Base-by-base conservation (phyloP, 75 land plant genomes). In the Pinus albicaulis region DNA sequence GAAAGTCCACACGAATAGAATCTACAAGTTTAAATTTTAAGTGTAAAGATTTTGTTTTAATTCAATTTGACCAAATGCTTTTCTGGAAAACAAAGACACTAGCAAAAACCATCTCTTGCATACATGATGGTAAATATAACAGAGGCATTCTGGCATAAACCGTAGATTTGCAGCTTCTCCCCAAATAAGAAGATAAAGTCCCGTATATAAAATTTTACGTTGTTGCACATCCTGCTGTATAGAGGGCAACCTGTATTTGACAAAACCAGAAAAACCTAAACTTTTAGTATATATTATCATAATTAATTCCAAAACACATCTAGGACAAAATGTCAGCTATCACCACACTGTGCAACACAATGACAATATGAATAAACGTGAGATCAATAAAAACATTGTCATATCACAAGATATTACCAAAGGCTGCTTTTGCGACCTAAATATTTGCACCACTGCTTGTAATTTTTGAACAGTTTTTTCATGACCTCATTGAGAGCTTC, bases 371-470 rank as follows among this genome's bases (percentile, higher is more conserved):
- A n/a, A n/a, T 65, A 75, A 79, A 71, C 75, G 80, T 84, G 57
- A 76, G 56, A 55, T 36, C 41, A 61, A 4, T 53, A 59, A 16
- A 60, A 65, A 31, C 53, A 48, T 48, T 2, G 74, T 81, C 59
- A 88, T 66, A 85, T 87, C 84, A 22, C 48, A 66, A 34, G 23
- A 7, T 65, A 78, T 81, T 75, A 95, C 98, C 88, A 56, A 17
- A 91, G 82, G 68, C 79, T 91, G 71, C 82, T 71, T 66, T 77
- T 85, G 44, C 88, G 88, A 7, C 84, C 85, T 64, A 95, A 82
- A 80, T 89, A 95, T 64, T 88, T 95, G 92, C 97, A 93, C 98
- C 98, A 95, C 22, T 74, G 74, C 68, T 80, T 87, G 80, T 95
- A 95, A 61, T 95, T 95, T 72, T 90, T 86, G 68, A 95, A 93